A percentile compares a stretch with the other conserved stretches of the same genome.
Evolutionary conservation across 768 basidiomycete species (phyloP).

Genomic region (Butyriboletus loyo): DNA sequence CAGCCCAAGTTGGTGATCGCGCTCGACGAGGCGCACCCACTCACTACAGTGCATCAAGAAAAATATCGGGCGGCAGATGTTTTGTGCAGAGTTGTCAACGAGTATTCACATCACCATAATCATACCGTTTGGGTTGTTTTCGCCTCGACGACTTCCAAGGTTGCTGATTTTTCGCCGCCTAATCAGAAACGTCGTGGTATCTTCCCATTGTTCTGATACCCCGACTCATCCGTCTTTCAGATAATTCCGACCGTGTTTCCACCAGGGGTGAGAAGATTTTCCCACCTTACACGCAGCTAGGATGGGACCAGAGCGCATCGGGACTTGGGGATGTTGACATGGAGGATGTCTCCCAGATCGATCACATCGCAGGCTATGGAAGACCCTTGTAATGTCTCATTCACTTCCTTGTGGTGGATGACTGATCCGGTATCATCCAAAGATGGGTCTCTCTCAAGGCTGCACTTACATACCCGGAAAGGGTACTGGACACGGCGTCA

Average conservation of each 20-base stretch:
- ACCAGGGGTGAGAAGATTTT: background rate
- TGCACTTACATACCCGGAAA: background rate
- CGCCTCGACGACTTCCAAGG: slow-evolving; percentile 13
- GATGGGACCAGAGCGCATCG: slow-evolving; percentile 16
- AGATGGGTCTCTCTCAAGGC: background rate
- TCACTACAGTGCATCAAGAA: background rate
- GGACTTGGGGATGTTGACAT: background rate
- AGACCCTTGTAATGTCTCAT: background rate
- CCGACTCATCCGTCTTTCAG: background rate
- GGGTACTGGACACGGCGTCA: background rate
- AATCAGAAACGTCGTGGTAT: background rate
- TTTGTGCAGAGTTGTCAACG: background rate
- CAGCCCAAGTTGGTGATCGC: slow-evolving; percentile 12
- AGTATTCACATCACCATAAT: slow-evolving; percentile 1
- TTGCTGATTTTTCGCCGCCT: slow-evolving; percentile 4
- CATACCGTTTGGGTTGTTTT: slow-evolving; percentile 16
- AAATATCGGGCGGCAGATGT: slow-evolving; percentile 4
- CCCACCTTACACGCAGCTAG: slow-evolving; percentile 5
- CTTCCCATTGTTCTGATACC: too few relatives aligned
- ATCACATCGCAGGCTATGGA: slow-evolving; percentile 1
- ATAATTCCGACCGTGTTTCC: slow-evolving; percentile 1
- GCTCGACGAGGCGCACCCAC: slow-evolving; percentile 10
- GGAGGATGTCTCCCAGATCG: background rate
- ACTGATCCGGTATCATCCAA: background rate
- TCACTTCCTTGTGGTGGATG: background rate